phyloP scores from a whole-genome alignment of 2,329 filamentous ascomycete genomes.

The Fusarium newnesense region DNA sequence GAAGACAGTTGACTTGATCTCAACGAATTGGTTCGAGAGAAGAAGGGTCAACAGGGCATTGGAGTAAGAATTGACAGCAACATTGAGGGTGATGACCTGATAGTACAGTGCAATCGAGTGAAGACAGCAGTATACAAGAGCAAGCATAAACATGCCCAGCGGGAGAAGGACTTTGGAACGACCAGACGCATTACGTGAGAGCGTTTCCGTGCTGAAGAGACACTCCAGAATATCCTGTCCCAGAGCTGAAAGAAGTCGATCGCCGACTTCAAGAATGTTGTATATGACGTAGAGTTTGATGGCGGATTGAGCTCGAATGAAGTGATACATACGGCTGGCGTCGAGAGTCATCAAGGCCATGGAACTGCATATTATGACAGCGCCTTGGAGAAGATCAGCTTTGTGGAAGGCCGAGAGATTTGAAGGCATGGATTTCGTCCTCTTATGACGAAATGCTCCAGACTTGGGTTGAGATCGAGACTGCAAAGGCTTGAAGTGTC shows the following conservation, averaged over 20 bases:
- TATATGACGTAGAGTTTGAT: constrained; percentile 99
- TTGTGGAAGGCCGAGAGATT: constrained; percentile 89
- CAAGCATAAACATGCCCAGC: constrained; percentile 89
- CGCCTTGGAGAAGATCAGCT: constrained; percentile 90
- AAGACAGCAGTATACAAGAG: constrained; percentile 85
- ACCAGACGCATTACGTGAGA: constrained; percentile 87
- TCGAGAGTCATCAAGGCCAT: constrained; percentile 89
- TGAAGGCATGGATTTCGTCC: constrained; percentile 87
- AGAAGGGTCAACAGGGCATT: constrained; percentile 93
- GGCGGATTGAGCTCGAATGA: constrained; percentile 92
- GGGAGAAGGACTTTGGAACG: constrained; percentile 91
- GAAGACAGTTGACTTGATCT: constrained; percentile 98
- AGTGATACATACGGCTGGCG: constrained; percentile 97
- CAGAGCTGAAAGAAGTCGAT: constrained; percentile 88
- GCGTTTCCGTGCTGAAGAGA: constrained; percentile 90
- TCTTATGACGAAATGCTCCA: constrained; percentile 68
- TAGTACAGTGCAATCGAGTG: constrained; percentile 93
- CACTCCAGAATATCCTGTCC: constrained; percentile 98
- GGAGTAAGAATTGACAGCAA: constrained; percentile 98
- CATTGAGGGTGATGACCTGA: constrained; percentile 96
- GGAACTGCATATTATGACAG: constrained; percentile 88
- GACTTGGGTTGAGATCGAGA: constrained; percentile 44
- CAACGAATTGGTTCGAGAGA: constrained; percentile 97
- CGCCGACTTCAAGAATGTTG: constrained; percentile 93
- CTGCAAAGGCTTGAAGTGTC: constrained; percentile 27